These are phyloP conservation scores for Apiotrichum porosum DNA, from an alignment of 1,284 basidiomycete genomes.

Conservation along the genomic window DNA sequence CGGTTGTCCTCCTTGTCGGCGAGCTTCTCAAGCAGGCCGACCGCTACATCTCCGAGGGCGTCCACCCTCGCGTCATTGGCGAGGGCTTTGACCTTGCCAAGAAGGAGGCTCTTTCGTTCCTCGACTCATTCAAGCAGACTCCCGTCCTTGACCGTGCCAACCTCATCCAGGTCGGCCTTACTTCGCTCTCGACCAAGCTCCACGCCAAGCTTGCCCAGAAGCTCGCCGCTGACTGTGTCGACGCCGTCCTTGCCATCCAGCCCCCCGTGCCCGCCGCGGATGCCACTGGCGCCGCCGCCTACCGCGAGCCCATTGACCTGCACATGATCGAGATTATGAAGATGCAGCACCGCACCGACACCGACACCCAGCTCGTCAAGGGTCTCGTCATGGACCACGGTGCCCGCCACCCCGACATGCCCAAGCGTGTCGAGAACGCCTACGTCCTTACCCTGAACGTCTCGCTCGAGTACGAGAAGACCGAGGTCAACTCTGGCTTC, in stretches of 20 bases:
- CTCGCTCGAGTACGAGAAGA: constrained; percentile 98
- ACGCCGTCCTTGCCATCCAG: constrained; percentile 87
- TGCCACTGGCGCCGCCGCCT: constrained; percentile 61
- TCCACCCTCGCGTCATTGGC: constrained; percentile 92
- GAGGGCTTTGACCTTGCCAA: constrained; percentile 97
- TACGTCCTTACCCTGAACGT: constrained; percentile 96
- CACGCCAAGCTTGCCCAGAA: constrained; percentile 77
- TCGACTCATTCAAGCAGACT: constrained; percentile 80
- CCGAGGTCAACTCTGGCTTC: constrained; percentile 99
- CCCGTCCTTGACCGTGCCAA: constrained; percentile 75
- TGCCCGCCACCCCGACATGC: constrained; percentile 98
- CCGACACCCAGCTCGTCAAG: constrained; percentile 94
- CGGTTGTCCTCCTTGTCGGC: constrained; percentile 93
- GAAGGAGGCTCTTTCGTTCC: constrained; percentile 87
- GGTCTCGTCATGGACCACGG: constrained; percentile 90
- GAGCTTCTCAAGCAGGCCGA: constrained; percentile 97
- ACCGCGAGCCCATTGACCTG: constrained; percentile 86
- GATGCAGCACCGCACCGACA: constrained; percentile 98
- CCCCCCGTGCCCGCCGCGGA: constrained; percentile 58
- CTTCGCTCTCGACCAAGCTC: constrained; percentile 92
- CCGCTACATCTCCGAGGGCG: constrained; percentile 95
- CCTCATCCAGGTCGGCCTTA: constrained; percentile 87
- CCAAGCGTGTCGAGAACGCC: constrained; percentile 95
- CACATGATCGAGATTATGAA: constrained; percentile 99
- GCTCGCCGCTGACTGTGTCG: constrained; percentile 87